Conservation (phyloP, 495 filamentous ascomycete genomes). For the Tuber magnatum region DNA sequence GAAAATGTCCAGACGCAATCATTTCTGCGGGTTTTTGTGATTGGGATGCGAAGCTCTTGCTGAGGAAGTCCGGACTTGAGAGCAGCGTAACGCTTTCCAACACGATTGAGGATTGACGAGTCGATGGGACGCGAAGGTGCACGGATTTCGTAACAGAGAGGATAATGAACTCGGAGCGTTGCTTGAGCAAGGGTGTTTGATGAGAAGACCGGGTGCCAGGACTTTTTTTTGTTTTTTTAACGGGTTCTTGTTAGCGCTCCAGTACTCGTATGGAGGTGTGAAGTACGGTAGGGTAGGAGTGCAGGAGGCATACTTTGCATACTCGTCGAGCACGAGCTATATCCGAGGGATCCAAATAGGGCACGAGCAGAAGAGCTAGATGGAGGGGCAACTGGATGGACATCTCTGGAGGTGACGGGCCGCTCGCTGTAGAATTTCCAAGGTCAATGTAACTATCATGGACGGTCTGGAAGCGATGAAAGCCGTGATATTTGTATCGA, state of each 20-base stretch:
- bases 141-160: constrained; percentile 24
- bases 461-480: not conserved
- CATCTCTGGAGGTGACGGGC: not conserved
- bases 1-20: constrained; percentile 28
- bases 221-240: constrained; percentile 1
- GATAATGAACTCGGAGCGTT: constrained; percentile 24
- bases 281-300: not conserved
- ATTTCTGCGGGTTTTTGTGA: constrained; percentile 25
- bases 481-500: not conserved
- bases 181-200: constrained; percentile 17
- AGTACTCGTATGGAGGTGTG: not conserved
- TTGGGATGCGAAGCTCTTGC: constrained; percentile 23
- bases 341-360: constrained; percentile 20
- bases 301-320: constrained; percentile 13
- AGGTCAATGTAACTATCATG: not conserved
- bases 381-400: constrained; percentile 19
- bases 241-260: not conserved
- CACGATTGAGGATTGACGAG: constrained; percentile 10
- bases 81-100: constrained; percentile 24
- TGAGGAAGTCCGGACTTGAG: constrained; percentile 19
- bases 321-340: constrained; percentile 21
- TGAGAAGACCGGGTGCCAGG: constrained; percentile 19
- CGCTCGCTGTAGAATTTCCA: not conserved
- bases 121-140: constrained; percentile 2
- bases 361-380: constrained; percentile 25